Evolutionary conservation across 2,329 filamentous ascomycete species (phyloP).

Genomic region (Alternaria sp.): DNA sequence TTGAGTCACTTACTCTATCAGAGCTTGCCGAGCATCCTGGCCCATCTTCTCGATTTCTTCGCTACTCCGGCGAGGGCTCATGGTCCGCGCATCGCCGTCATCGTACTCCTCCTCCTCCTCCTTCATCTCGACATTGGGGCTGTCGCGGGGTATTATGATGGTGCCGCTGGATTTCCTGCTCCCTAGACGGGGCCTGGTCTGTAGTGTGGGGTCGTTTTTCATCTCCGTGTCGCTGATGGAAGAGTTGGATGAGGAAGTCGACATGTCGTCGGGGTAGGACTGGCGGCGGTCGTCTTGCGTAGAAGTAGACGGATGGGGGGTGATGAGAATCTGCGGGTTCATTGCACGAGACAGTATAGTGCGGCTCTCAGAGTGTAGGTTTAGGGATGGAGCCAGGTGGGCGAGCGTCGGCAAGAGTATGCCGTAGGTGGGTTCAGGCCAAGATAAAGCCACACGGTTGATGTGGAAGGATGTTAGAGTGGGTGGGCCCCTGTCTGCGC

Average conservation of each 20-base stretch:
- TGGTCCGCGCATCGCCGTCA: conserved; percentile 87
- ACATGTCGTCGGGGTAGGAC: conserved; percentile 49
- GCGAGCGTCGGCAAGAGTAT: conserved; percentile 31
- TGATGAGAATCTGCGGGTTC: conserved; percentile 29
- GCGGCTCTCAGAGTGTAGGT: conserved; percentile 26
- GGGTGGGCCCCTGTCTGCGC: conserved; percentile 15
- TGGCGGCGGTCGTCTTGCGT: conserved; percentile 32
- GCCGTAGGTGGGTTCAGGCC: conserved; percentile 25
- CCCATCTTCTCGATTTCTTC: conserved; percentile 90
- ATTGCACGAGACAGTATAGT: conserved; percentile 28
- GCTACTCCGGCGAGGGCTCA: conserved; percentile 91
- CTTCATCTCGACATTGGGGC: conserved; percentile 73
- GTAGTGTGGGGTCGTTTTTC: conserved; percentile 56
- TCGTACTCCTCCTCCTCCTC: conserved; percentile 80
- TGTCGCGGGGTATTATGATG: conserved; percentile 81
- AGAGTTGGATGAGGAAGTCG: conserved; percentile 53
- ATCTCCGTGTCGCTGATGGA: conserved; percentile 52
- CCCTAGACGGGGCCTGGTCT: conserved; percentile 71
- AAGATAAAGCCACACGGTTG: conserved; percentile 25
- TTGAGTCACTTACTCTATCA: conserved; percentile 64
- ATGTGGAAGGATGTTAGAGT: conserved; percentile 34
- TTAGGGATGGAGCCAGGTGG: conserved; percentile 22
- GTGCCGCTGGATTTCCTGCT: conserved; percentile 83
- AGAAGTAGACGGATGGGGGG: conserved; percentile 38
- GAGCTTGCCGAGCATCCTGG: conserved; percentile 74